These are phyloP conservation scores for Gracilaria caudata DNA, from an alignment of 23 red algal genomes.

Conservation along the genomic window DNA sequence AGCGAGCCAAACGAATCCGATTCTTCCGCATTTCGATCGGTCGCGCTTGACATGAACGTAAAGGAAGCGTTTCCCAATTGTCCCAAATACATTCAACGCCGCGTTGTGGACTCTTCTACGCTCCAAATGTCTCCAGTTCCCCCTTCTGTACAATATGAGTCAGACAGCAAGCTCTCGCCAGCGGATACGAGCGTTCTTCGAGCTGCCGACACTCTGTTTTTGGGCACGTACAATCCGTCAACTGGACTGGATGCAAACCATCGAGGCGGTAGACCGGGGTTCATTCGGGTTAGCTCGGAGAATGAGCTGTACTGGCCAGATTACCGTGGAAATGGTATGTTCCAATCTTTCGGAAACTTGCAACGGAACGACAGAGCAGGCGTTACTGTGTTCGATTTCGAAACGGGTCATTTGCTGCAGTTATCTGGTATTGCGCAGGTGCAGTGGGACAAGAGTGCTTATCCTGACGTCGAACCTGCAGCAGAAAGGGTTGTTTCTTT, in stretches of 20 bases:
- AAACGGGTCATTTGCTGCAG: slow-evolving; percentile 59
- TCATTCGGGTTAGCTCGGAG: slow-evolving; percentile 21
- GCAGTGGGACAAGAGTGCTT: slow-evolving; percentile 38
- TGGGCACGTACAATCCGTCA: slow-evolving; percentile 58
- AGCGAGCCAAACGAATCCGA: background rate
- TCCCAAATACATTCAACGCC: slow-evolving; percentile 79
- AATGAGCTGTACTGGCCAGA: slow-evolving; percentile 58
- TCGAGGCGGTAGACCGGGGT: slow-evolving; percentile 73
- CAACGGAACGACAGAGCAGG: slow-evolving; percentile 50
- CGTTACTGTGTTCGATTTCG: slow-evolving; percentile 60
- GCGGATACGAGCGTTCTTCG: slow-evolving; percentile 28
- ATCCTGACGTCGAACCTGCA: slow-evolving; percentile 13
- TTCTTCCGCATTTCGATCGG: background rate
- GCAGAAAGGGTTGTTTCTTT: slow-evolving; percentile 39
- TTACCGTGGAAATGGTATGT: slow-evolving; percentile 84
- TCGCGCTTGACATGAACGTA: slow-evolving; percentile 41
- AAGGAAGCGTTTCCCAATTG: slow-evolving; percentile 79
- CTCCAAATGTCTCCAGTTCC: slow-evolving; percentile 15
- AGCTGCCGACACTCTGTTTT: slow-evolving; percentile 61
- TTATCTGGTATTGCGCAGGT: slow-evolving; percentile 53
- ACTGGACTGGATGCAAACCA: slow-evolving; percentile 60
- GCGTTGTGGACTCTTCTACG: slow-evolving; percentile 16
- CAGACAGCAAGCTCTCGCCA: slow-evolving; percentile 19
- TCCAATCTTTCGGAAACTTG: slow-evolving; percentile 72
- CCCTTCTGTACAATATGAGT: slow-evolving; percentile 4